These are phyloP conservation scores for Globisporangium camurandrum DNA, from an alignment of 352 stramenopile species.

Conservation along the genomic window DNA sequence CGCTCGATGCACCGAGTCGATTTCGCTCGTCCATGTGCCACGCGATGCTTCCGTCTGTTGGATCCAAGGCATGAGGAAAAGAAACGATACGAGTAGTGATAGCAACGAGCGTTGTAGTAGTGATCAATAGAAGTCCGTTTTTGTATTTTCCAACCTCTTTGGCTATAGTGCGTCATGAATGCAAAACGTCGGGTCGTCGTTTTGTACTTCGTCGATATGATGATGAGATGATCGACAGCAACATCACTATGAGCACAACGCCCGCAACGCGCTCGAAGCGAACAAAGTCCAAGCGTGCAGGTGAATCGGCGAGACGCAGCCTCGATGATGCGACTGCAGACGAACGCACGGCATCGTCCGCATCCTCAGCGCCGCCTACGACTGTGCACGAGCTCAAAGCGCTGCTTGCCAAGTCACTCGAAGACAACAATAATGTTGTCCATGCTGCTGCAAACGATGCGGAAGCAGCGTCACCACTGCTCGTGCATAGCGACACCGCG, in stretches of 20 bases:
- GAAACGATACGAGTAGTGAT: not conserved
- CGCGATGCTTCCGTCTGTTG: slow-evolving; percentile 21
- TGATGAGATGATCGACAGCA: too few relatives aligned
- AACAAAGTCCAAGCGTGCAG: too few relatives aligned
- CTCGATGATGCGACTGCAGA: not conserved
- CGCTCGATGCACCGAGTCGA: slow-evolving; percentile 38
- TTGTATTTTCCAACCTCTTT: too few relatives aligned
- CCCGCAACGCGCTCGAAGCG: too few relatives aligned
- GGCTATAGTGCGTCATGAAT: too few relatives aligned
- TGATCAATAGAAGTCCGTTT: too few relatives aligned
- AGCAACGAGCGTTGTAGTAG: too few relatives aligned
- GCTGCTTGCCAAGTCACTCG: slow-evolving; percentile 10
- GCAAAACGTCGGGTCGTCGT: too few relatives aligned
- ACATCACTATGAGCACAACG: too few relatives aligned
- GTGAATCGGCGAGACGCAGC: not conserved
- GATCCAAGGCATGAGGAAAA: not conserved
- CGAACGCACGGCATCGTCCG: not conserved
- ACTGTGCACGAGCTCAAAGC: slow-evolving; percentile 14
- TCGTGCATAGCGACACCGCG: slow-evolving; percentile 18
- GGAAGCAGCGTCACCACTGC: slow-evolving; percentile 26
- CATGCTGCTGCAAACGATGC: slow-evolving; percentile 18
- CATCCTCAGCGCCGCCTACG: not conserved
- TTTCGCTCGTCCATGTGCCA: slow-evolving; percentile 59
- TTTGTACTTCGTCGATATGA: too few relatives aligned
- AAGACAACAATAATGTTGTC: not conserved